These are phyloP conservation scores for Plantago elongata DNA, from an alignment of 257 asterid genomes.

Conservation along the genomic window DNA sequence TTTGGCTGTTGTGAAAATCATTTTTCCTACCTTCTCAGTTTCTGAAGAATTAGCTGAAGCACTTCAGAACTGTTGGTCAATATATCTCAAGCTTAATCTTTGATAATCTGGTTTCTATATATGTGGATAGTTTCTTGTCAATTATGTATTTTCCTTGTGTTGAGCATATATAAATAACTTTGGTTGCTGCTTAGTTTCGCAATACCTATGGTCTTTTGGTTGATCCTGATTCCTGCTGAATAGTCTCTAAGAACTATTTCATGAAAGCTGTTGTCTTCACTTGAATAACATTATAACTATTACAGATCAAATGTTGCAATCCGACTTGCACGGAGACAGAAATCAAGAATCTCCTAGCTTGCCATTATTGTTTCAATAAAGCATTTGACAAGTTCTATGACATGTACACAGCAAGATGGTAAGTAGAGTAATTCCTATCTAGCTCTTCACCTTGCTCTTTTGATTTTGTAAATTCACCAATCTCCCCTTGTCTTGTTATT, in stretches of 20 bases:
- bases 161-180: too few relatives aligned
- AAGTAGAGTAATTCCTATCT: slow-evolving; percentile 28
- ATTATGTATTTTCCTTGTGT: too few relatives aligned
- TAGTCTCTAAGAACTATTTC: neutral
- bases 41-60: too few relatives aligned
- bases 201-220: neutral
- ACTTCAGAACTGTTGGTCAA: too few relatives aligned
- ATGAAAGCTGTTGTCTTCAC: neutral
- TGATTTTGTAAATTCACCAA: neutral
- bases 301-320: slow-evolving; percentile 84
- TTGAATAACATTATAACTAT: slow-evolving; percentile 1
- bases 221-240: slow-evolving; percentile 1
- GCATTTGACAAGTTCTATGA: slow-evolving; percentile 89
- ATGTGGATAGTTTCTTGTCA: too few relatives aligned
- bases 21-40: too few relatives aligned
- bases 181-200: too few relatives aligned
- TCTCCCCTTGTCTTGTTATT: neutral
- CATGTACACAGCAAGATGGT: slow-evolving; percentile 82
- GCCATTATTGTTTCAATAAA: slow-evolving; percentile 69
- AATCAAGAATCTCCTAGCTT: slow-evolving; percentile 68
- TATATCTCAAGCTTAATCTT: too few relatives aligned
- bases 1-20: too few relatives aligned
- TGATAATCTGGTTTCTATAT: too few relatives aligned
- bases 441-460: neutral
- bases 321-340: slow-evolving; percentile 67